Conservation (phyloP, 2,329 filamentous ascomycete species). For the Diaporthe velutina region DNA sequence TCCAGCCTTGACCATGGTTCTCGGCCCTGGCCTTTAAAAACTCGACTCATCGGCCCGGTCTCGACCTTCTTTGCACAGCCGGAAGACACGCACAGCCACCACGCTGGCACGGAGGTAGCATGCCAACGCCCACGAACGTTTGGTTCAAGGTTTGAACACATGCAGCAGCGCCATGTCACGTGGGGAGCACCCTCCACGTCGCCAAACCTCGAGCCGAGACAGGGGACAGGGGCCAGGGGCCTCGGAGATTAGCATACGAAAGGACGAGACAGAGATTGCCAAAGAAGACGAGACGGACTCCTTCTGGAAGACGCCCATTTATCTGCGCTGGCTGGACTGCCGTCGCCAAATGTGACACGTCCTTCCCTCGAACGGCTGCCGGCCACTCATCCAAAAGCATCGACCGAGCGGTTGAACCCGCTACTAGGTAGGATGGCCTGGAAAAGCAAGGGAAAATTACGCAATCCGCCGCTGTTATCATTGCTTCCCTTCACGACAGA, state of each 20-base stretch:
- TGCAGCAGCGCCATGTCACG: slow-evolving; percentile 17
- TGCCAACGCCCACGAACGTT: neutral
- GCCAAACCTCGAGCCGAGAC: slow-evolving; percentile 11
- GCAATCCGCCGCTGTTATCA: neutral
- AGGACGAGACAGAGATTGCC: slow-evolving; percentile 19
- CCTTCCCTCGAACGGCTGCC: slow-evolving; percentile 10
- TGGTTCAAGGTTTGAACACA: slow-evolving; percentile 5
- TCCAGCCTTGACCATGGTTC: neutral
- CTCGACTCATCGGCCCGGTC: slow-evolving; percentile 5
- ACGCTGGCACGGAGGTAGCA: slow-evolving; percentile 19
- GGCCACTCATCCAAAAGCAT: slow-evolving; percentile 11
- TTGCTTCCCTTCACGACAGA: neutral
- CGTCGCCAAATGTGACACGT: slow-evolving; percentile 5
- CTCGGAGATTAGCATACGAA: slow-evolving; percentile 22
- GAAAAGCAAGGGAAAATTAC: slow-evolving; percentile 12
- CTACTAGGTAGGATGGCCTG: neutral
- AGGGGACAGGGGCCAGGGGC: slow-evolving; percentile 12
- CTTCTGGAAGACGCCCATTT: slow-evolving; percentile 23
- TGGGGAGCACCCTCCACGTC: slow-evolving; percentile 3
- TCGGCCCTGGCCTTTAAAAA: neutral
- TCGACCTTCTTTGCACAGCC: neutral
- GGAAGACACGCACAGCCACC: slow-evolving; percentile 14
- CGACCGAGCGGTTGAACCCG: slow-evolving; percentile 21
- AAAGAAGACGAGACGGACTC: neutral
- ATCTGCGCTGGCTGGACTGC: slow-evolving; percentile 3